A percentile compares a stretch with the other conserved stretches of the same genome.
phyloP scores from a whole-genome alignment of 2,329 filamentous ascomycete genomes.

The Sporothrix curviconia region DNA sequence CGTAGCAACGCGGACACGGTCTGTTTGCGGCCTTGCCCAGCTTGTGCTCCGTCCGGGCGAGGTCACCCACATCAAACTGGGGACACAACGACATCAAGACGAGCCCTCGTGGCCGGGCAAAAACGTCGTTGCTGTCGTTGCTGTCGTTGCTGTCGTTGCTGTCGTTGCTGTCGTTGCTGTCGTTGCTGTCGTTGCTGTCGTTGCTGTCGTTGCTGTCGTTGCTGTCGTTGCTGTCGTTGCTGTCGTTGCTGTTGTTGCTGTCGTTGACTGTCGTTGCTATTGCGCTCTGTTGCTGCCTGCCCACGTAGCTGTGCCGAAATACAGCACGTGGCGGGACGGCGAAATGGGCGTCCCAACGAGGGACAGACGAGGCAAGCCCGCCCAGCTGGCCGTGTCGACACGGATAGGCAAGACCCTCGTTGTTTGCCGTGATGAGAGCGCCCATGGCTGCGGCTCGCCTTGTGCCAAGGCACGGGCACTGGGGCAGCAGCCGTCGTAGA shows the following conservation, averaged over 20 bases:
- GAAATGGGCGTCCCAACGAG: constrained; percentile 46
- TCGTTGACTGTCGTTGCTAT: constrained; percentile 19
- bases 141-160: constrained; percentile 5
- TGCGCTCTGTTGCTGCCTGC: constrained; percentile 36
- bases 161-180: constrained; percentile 21
- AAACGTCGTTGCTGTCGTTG: constrained; percentile 45
- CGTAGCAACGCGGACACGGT: constrained; percentile 48
- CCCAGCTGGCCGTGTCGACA: constrained; percentile 11
- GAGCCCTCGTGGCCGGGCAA: constrained; percentile 80
- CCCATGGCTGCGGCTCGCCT: constrained; percentile 33
- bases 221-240: constrained; percentile 18
- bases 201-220: no score
- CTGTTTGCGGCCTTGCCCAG: neutral
- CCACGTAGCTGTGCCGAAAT: constrained; percentile 72
- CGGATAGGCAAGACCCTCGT: constrained; percentile 60
- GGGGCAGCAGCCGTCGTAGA: constrained; percentile 61
- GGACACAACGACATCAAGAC: constrained; percentile 80
- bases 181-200: constrained; percentile 21
- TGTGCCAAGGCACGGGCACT: constrained; percentile 16
- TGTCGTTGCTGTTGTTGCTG: constrained; percentile 15
- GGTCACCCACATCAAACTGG: constrained; percentile 30
- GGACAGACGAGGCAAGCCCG: constrained; percentile 23
- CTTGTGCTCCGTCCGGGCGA: neutral
- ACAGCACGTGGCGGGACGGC: constrained; percentile 76
- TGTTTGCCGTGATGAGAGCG: constrained; percentile 77